Conservation (phyloP, 2,329 filamentous ascomycete genomes). For the Colletotrichum coccodes region DNA sequence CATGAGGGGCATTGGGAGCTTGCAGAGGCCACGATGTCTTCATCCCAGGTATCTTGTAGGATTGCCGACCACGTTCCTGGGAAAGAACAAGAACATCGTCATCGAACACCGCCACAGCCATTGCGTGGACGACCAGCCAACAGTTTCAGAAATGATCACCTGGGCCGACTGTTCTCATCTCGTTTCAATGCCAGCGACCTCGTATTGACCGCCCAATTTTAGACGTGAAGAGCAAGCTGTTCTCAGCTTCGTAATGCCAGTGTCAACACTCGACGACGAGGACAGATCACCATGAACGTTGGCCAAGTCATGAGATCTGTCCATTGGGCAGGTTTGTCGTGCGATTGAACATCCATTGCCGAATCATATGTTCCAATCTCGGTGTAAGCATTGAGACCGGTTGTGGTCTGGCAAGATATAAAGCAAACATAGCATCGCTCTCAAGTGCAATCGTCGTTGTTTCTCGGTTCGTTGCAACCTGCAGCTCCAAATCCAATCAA, state of each 20-base stretch:
- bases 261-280: neutral
- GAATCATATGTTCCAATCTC: neutral
- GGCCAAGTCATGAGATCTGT: conserved; percentile 6
- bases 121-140: conserved; percentile 1
- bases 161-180: conserved; percentile 13
- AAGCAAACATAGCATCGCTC: neutral
- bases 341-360: neutral
- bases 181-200: conserved; percentile 19
- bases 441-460: neutral
- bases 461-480: neutral
- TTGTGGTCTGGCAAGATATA: neutral
- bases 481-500: neutral
- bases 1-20: neutral
- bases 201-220: neutral
- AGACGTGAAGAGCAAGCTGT: neutral
- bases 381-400: neutral
- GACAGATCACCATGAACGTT: conserved; percentile 14
- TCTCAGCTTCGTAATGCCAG: neutral
- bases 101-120: conserved; percentile 23
- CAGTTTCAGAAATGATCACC: conserved; percentile 1
- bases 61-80: conserved; percentile 12
- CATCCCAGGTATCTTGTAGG: neutral
- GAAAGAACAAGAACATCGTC: conserved; percentile 2
- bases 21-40: conserved; percentile 12
- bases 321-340: neutral